These are phyloP conservation scores for Tylopilus sp. DNA, from an alignment of 768 basidiomycete genomes.

Conservation along the genomic window DNA sequence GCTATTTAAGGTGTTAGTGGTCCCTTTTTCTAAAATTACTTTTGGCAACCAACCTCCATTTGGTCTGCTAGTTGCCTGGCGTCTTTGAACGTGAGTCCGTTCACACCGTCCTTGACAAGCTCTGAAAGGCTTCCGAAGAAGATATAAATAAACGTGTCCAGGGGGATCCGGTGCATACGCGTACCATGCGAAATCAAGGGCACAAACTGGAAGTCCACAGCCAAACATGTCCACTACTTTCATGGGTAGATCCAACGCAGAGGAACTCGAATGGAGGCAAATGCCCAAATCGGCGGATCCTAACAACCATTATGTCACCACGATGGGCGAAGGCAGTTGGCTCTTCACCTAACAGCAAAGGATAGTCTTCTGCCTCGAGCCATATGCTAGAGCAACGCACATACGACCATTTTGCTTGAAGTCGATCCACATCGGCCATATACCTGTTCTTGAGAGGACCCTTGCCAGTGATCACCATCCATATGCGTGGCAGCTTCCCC, in stretches of 20 bases:
- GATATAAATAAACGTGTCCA: constrained; percentile 1
- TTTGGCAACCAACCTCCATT: constrained; percentile 43
- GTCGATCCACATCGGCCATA: constrained; percentile 59
- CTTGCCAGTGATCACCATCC: constrained; percentile 89
- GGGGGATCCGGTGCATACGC: constrained; percentile 17
- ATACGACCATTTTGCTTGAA: constrained; percentile 67
- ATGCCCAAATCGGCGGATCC: constrained; percentile 92
- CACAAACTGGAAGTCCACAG: constrained; percentile 90
- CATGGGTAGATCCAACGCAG: constrained; percentile 93
- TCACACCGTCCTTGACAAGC: constrained; percentile 79
- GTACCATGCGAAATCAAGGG: constrained; percentile 84
- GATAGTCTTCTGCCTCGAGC: constrained; percentile 90
- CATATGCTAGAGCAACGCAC: constrained; percentile 81
- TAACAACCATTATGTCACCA: constrained; percentile 25
- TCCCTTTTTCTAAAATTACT: not conserved
- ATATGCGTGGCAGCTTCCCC: constrained; percentile 60
- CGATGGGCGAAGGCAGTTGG: not conserved
- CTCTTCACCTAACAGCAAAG: constrained; percentile 68
- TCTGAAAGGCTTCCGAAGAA: constrained; percentile 62
- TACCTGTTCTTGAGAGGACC: constrained; percentile 74
- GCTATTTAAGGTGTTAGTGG: constrained; percentile 34
- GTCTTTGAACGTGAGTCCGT: constrained; percentile 76
- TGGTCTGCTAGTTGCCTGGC: constrained; percentile 68
- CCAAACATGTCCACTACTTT: constrained; percentile 99
- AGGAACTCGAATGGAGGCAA: constrained; percentile 87